Percentiles rank a stretch among this genome's conserved stretches.
Evolutionary conservation across 2,329 filamentous ascomycete species (phyloP).

Genomic region (Scedosporium minutisporum): DNA sequence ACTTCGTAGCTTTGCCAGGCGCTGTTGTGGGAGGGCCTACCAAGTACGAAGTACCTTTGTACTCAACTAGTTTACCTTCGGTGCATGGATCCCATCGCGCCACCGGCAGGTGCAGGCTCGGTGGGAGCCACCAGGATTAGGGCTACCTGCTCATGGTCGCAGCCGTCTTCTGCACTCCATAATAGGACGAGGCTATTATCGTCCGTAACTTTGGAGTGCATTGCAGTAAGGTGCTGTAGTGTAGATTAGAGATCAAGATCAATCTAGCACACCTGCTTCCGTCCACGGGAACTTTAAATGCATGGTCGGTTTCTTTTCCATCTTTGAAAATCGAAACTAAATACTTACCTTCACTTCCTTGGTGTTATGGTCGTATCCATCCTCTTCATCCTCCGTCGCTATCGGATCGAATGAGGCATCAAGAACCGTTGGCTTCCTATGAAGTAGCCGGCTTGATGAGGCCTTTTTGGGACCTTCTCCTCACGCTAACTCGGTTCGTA

Average conservation of each 20-base stretch:
- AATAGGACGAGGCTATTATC: background rate
- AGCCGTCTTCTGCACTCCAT: background rate
- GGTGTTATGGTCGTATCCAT: no score
- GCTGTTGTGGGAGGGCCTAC: no score
- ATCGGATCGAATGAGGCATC: background rate
- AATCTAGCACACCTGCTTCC: background rate
- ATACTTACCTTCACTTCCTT: no score
- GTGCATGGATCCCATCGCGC: background rate
- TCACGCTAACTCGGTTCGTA: background rate
- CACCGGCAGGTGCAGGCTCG: background rate
- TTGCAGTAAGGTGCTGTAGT: conserved; percentile 1
- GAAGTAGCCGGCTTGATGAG: background rate
- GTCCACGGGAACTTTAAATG: background rate
- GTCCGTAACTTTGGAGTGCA: background rate
- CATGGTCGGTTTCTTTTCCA: no score
- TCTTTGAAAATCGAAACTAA: no score
- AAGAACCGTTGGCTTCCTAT: background rate
- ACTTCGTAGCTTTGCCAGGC: no score
- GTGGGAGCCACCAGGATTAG: background rate
- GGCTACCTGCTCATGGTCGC: background rate
- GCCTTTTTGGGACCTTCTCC: background rate
- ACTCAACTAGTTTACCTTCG: background rate
- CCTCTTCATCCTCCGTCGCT: background rate
- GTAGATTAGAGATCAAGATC: background rate
- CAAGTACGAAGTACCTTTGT: background rate